phyloP scores from a whole-genome alignment of 768 basidiomycete genomes.

The Collybiopsis confluens region DNA sequence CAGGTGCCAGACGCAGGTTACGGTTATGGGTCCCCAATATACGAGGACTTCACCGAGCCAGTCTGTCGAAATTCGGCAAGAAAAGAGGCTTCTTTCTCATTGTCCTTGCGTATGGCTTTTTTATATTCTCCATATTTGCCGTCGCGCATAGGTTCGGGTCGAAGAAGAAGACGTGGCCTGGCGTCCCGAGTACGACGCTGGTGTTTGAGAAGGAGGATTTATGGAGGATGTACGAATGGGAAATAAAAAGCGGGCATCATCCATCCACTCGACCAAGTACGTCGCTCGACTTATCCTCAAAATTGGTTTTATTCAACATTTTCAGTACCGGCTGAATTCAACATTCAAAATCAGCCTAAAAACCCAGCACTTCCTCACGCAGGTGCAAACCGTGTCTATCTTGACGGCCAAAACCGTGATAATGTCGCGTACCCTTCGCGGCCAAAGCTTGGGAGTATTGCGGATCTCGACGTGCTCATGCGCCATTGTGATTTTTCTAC shows the following conservation, averaged over 20 bases:
- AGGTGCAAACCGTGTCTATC: conserved; percentile 76
- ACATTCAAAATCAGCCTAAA: not conserved
- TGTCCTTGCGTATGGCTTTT: conserved; percentile 44
- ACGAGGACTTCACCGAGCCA: conserved; percentile 38
- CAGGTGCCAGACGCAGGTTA: conserved; percentile 53
- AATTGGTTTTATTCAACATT: not conserved
- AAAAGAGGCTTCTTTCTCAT: conserved; percentile 54
- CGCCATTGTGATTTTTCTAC: conserved; percentile 91
- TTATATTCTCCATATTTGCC: conserved; percentile 45
- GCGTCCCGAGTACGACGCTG: conserved; percentile 45
- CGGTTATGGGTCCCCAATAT: conserved; percentile 56
- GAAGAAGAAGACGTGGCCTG: conserved; percentile 37
- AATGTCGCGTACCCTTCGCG: conserved; percentile 83
- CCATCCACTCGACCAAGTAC: conserved; percentile 68
- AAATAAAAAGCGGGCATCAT: conserved; percentile 85
- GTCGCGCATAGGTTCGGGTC: conserved; percentile 37
- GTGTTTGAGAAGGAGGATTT: conserved; percentile 69
- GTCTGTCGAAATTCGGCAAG: conserved; percentile 44
- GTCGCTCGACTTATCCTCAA: conserved; percentile 24
- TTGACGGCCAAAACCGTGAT: conserved; percentile 59
- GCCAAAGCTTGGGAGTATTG: conserved; percentile 76
- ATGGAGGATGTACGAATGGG: conserved; percentile 90
- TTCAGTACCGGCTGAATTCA: conserved; percentile 5
- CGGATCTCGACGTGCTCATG: conserved; percentile 91
- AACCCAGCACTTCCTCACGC: conserved; percentile 8